These are phyloP conservation scores for Verticillium alfalfae DNA, from an alignment of 2,329 filamentous ascomycete species.

Conservation along the genomic window DNA sequence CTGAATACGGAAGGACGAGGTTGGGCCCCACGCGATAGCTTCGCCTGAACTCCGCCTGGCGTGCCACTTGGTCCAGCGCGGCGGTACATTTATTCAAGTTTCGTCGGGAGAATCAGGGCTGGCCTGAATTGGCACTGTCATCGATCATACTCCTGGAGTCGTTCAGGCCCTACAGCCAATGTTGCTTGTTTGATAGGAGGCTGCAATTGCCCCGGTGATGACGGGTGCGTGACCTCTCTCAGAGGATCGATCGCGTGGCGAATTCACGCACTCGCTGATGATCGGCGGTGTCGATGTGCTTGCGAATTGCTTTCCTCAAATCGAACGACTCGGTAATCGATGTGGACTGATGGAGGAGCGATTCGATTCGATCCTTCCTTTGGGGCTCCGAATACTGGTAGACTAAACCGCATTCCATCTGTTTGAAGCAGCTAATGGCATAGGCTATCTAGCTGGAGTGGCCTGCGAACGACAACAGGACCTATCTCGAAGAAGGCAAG, in stretches of 20 bases:
- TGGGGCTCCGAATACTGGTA: too few relatives aligned
- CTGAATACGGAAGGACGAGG: neutral
- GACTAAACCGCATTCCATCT: too few relatives aligned
- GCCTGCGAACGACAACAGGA: neutral
- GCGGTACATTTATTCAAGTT: neutral
- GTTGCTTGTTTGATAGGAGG: too few relatives aligned
- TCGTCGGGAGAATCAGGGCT: neutral
- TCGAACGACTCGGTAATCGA: neutral
- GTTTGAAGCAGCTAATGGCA: too few relatives aligned
- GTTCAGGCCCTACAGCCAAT: too few relatives aligned
- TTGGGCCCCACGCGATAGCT: neutral
- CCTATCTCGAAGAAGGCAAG: neutral
- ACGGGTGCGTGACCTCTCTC: neutral
- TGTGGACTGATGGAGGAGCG: too few relatives aligned
- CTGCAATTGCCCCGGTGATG: neutral
- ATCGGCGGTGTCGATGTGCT: neutral
- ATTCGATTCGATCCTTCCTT: too few relatives aligned
- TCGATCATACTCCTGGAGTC: neutral
- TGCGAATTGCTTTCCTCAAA: neutral
- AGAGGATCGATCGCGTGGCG: neutral
- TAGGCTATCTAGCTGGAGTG: neutral
- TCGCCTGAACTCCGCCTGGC: neutral
- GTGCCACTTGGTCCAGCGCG: neutral
- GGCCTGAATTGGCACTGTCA: neutral
- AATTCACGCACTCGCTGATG: neutral